Conservation (phyloP, 1,139 yeast species). For the Meyerozyma sp. region DNA sequence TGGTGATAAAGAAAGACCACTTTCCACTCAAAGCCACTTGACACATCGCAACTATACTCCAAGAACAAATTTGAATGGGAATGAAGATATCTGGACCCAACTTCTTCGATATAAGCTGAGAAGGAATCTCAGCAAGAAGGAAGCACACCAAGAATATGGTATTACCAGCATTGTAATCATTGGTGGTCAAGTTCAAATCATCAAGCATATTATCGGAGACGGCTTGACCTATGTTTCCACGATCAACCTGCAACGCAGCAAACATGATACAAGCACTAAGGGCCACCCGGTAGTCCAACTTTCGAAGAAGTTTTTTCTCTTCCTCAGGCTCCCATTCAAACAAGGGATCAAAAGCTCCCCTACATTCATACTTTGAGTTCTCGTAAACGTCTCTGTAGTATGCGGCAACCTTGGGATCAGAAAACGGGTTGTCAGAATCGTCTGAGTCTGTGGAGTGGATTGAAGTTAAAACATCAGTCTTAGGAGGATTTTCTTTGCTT, state of each 20-base stretch:
- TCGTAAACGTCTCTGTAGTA: slow-evolving; percentile 16
- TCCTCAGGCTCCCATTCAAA: slow-evolving; percentile 18
- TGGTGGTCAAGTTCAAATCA: slow-evolving; percentile 23
- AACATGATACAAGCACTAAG: slow-evolving; percentile 26
- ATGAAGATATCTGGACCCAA: slow-evolving; percentile 29
- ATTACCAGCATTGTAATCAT: slow-evolving; percentile 28
- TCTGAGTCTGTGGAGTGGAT: background rate
- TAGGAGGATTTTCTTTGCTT: too few species aligned
- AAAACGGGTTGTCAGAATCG: slow-evolving; percentile 8
- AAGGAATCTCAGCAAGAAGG: slow-evolving; percentile 28
- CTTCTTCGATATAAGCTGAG: slow-evolving; percentile 26
- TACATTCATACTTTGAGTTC: slow-evolving; percentile 16
- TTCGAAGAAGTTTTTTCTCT: slow-evolving; percentile 16
- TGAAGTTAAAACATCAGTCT: too few species aligned
- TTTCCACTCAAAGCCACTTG: slow-evolving; percentile 22
- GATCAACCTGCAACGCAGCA: slow-evolving; percentile 27
- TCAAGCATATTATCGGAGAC: slow-evolving; percentile 25
- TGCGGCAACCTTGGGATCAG: slow-evolving; percentile 15
- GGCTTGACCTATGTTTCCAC: slow-evolving; percentile 28
- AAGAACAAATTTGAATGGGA: slow-evolving; percentile 27
- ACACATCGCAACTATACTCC: slow-evolving; percentile 26
- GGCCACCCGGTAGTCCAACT: slow-evolving; percentile 22
- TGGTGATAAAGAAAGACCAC: slow-evolving; percentile 20
- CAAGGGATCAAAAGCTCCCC: slow-evolving; percentile 16
- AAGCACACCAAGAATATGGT: slow-evolving; percentile 25